Evolutionary conservation across 805 yeast genomes (phyloP).

Genomic region (Lipomyces chichibuensis): DNA sequence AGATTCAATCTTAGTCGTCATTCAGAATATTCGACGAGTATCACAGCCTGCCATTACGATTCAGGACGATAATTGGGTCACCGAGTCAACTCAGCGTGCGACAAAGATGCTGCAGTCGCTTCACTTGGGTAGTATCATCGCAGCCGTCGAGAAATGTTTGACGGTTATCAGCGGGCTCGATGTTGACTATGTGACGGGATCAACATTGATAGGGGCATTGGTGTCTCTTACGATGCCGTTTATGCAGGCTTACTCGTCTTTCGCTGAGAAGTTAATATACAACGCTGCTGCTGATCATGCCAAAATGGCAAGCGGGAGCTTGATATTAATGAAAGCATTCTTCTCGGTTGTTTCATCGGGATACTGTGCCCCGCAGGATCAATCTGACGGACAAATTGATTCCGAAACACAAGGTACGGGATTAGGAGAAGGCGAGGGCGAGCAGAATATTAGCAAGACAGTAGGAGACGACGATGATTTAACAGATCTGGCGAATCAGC

Average conservation of each 20-base stretch:
- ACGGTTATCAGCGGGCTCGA: slow-evolving; percentile 46
- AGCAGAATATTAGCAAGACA: slow-evolving; percentile 75
- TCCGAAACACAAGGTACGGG: slow-evolving; percentile 83
- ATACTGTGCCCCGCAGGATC: slow-evolving; percentile 89
- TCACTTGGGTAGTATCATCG: slow-evolving; percentile 47
- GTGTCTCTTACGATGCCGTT: slow-evolving; percentile 64
- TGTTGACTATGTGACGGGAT: slow-evolving; percentile 45
- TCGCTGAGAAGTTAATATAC: slow-evolving; percentile 51
- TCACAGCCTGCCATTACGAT: slow-evolving; percentile 43
- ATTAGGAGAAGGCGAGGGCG: slow-evolving; percentile 91
- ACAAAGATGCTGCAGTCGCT: slow-evolving; percentile 49
- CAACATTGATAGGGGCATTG: slow-evolving; percentile 41
- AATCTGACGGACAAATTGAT: slow-evolving; percentile 61
- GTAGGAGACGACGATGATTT: slow-evolving; percentile 91
- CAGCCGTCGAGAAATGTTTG: slow-evolving; percentile 47
- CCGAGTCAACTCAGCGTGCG: background rate
- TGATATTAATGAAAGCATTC: slow-evolving; percentile 58
- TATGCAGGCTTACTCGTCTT: slow-evolving; percentile 58
- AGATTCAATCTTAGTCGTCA: slow-evolving; percentile 63
- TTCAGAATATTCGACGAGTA: slow-evolving; percentile 56
- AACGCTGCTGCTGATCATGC: slow-evolving; percentile 55
- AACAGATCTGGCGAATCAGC: slow-evolving; percentile 58
- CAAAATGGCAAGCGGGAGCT: slow-evolving; percentile 63
- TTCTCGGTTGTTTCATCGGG: slow-evolving; percentile 72
- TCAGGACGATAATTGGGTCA: slow-evolving; percentile 73